phyloP scores from a whole-genome alignment of 345 rosid species.

The Heritiera littoralis region DNA sequence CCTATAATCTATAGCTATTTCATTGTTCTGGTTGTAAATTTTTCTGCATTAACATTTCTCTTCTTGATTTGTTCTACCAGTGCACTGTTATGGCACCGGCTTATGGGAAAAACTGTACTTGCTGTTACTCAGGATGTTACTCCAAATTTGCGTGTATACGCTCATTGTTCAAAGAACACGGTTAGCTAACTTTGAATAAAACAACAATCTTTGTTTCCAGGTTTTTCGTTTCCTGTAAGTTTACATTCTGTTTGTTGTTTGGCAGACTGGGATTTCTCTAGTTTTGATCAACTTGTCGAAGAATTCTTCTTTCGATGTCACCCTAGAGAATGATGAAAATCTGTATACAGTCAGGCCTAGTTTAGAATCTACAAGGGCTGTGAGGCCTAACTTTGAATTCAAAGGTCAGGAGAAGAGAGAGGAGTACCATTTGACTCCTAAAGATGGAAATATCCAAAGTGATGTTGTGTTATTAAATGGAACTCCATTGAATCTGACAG shows the following conservation, averaged over 20 bases:
- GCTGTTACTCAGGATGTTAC: slow-evolving; percentile 30
- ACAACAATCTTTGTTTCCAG: background rate
- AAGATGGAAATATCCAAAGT: slow-evolving; percentile 57
- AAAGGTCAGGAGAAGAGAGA: slow-evolving; percentile 32
- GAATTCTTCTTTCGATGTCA: slow-evolving; percentile 36
- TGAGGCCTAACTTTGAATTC: background rate
- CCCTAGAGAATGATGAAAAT: slow-evolving; percentile 37
- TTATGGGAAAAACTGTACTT: slow-evolving; percentile 58
- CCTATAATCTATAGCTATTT: background rate
- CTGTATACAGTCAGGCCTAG: background rate
- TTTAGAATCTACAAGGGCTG: background rate
- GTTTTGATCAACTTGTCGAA: slow-evolving; percentile 58
- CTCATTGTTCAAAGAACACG: slow-evolving; percentile 56
- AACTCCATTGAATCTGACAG: slow-evolving; percentile 45
- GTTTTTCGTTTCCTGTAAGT: background rate
- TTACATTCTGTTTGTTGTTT: background rate
- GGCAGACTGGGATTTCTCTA: slow-evolving; percentile 50
- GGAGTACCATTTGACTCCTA: slow-evolving; percentile 65
- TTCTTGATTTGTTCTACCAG: slow-evolving; percentile 19
- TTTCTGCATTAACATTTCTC: background rate
- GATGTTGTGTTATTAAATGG: slow-evolving; percentile 57
- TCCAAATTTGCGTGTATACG: slow-evolving; percentile 47
- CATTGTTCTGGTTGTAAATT: background rate
- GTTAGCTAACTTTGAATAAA: background rate
- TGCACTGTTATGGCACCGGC: slow-evolving; percentile 65